A percentile compares a stretch with the other conserved stretches of the same genome.
phyloP scores from a whole-genome alignment of 495 filamentous ascomycete genomes.

The Penicillium mononematosum region DNA sequence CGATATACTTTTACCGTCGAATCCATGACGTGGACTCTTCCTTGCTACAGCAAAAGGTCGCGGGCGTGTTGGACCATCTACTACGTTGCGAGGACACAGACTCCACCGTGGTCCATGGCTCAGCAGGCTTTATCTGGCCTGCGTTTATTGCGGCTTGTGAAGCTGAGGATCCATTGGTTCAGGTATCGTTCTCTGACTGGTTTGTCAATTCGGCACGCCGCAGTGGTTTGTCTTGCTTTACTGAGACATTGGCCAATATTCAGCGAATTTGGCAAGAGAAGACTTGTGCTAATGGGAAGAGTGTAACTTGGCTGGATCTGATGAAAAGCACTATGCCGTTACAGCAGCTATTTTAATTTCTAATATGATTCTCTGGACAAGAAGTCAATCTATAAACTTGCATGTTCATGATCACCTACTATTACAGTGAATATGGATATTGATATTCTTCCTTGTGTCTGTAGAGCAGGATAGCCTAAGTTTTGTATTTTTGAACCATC shows the following conservation, averaged over 20 bases:
- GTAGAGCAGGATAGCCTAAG: background rate
- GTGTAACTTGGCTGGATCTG: slow-evolving; percentile 24
- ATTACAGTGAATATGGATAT: background rate
- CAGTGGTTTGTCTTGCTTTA: slow-evolving; percentile 24
- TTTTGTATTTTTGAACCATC: too few relatives aligned
- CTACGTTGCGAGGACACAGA: slow-evolving; percentile 21
- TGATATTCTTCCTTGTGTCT: background rate
- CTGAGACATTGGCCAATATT: slow-evolving; percentile 14
- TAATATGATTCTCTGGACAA: background rate
- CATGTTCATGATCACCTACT: background rate
- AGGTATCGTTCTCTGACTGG: slow-evolving; percentile 27
- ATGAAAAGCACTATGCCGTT: slow-evolving; percentile 17
- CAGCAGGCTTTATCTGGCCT: slow-evolving; percentile 29
- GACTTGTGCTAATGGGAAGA: slow-evolving; percentile 9
- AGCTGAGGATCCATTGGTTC: slow-evolving; percentile 22
- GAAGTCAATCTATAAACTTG: background rate
- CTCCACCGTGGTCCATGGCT: slow-evolving; percentile 21
- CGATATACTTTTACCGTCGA: slow-evolving; percentile 34
- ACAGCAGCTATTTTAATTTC: slow-evolving; percentile 2
- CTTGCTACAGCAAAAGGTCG: slow-evolving; percentile 25
- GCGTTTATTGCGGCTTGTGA: slow-evolving; percentile 34
- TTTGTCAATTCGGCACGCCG: slow-evolving; percentile 22
- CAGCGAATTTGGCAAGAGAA: slow-evolving; percentile 24
- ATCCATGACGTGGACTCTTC: slow-evolving; percentile 28
- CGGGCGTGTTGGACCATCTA: slow-evolving; percentile 22